Base-by-base conservation (phyloP, 1,284 basidiomycete genomes). In the Pseudozyma tsukubaensis region DNA sequence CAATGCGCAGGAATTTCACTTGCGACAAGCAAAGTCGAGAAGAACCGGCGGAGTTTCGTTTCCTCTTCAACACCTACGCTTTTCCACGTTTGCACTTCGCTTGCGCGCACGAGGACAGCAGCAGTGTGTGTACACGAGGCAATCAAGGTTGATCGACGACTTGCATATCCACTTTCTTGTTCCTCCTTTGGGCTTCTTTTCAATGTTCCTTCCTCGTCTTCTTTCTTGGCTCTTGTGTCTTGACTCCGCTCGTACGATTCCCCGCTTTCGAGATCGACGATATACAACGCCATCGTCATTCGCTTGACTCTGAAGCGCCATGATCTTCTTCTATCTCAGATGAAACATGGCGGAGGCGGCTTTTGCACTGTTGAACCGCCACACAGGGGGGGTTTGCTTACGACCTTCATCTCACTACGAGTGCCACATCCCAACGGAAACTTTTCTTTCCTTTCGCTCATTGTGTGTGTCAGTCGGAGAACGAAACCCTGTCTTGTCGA, bases 71-170 rank as follows among this genome's bases (percentile, higher is more conserved):
- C 40, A 53, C 39, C 51, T n/a, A 39, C 37, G 37, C 16, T 39
- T 13, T 43, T 24, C 51, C 37, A 39, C 37, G 37, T 39, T 39
- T 13, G 16, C 11, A 39, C 37, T n/a, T 39, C 37, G 37, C 37
- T 39, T 4, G 16, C n/a, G 16, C 11, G 37, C 11, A 39, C 11
- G 37, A n/a, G 24, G 24, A 29, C 24, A 29, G 24, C 24, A 29
- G 6, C 24, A 29, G 29, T 16, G 42, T 19, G 14, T 44, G 42
- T 10, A 44, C 42, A 44, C 42, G 16, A 21, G 49, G 35, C 16
- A n/a, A 19, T 37, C 49, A 18, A 37, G 39, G 24, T 11, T 39
- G 51, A 53, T 53, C 51, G 39, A 43, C 51, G 42, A 9, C 9
- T 42, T 53, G 51, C 51, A 53, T 53, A 34, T 11, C 29, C 51